Percentiles rank a stretch among this genome's conserved stretches.
Conservation (phyloP, 192 early-diverging fungal species). For the Coemansia sp. region DNA sequence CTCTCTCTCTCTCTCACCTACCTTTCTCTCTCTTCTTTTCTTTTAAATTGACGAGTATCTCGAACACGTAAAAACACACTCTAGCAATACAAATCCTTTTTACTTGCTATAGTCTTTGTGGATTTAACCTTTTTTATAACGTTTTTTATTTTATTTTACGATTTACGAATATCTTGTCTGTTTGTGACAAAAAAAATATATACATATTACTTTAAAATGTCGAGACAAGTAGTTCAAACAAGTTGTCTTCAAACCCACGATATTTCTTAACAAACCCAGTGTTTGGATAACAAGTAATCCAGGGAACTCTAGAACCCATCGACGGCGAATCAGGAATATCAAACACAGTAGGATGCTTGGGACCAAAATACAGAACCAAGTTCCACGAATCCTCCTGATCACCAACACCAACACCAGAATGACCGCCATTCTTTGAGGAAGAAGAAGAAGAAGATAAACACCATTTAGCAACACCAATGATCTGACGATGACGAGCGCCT, state of each 20-base stretch:
- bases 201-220: conserved; percentile 13
- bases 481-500: conserved; percentile 38
- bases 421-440: not conserved
- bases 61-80: not conserved
- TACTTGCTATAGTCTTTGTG: not conserved
- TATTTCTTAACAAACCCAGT: not conserved
- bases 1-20: not conserved
- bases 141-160: not conserved
- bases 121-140: not conserved
- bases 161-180: not conserved
- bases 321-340: conserved; percentile 11
- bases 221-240: conserved; percentile 20
- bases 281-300: conserved; percentile 37
- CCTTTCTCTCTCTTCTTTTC: not conserved
- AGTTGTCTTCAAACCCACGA: conserved; percentile 29
- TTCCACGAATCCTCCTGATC: conserved; percentile 17
- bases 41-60: conserved; percentile 11
- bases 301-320: conserved; percentile 17
- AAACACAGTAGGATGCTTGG: conserved; percentile 42
- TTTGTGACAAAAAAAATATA: conserved; percentile 7
- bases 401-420: not conserved
- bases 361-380: conserved; percentile 41
- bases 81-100: not conserved
- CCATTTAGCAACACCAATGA: conserved; percentile 50
- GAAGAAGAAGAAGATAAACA: not conserved